Percentiles rank a stretch among this genome's conserved stretches.
Evolutionary conservation across 73 alveolate genomes (phyloP).

Genomic region (Stentor roeselii): DNA sequence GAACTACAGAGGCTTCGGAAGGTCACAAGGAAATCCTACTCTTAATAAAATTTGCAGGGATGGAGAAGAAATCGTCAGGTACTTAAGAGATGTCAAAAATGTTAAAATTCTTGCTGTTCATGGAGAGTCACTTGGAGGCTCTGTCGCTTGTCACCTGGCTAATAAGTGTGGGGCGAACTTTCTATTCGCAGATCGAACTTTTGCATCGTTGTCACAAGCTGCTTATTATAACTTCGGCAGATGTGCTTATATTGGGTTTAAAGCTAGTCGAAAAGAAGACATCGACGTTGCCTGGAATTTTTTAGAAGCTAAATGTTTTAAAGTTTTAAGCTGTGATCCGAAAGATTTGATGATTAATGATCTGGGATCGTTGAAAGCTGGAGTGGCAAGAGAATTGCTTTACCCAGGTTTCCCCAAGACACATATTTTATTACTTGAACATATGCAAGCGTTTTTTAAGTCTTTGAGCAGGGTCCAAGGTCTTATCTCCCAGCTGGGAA

Average conservation of each 20-base stretch:
- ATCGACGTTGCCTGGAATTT: background rate
- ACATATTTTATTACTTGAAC: no score
- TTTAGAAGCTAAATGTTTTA: slow-evolving; percentile 20
- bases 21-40: slow-evolving; percentile 66
- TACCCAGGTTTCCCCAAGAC: no score
- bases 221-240: slow-evolving; percentile 45
- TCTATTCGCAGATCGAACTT: slow-evolving; percentile 75
- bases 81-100: slow-evolving; percentile 35
- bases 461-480: no score
- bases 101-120: slow-evolving; percentile 52
- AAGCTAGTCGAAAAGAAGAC: slow-evolving; percentile 33
- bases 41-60: slow-evolving; percentile 42
- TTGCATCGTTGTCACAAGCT: slow-evolving; percentile 49
- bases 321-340: no score
- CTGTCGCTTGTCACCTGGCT: slow-evolving; percentile 63
- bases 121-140: slow-evolving; percentile 73
- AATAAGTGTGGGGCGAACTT: slow-evolving; percentile 44
- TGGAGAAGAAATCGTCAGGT: slow-evolving; percentile 56
- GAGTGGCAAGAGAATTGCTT: no score
- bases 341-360: no score
- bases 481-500: no score
- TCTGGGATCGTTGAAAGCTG: no score
- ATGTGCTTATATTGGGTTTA: slow-evolving; percentile 46
- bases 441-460: no score
- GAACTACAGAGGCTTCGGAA: slow-evolving; percentile 88